Conservation (phyloP, 768 basidiomycete species). For the Omphalotus guepiniiformis region DNA sequence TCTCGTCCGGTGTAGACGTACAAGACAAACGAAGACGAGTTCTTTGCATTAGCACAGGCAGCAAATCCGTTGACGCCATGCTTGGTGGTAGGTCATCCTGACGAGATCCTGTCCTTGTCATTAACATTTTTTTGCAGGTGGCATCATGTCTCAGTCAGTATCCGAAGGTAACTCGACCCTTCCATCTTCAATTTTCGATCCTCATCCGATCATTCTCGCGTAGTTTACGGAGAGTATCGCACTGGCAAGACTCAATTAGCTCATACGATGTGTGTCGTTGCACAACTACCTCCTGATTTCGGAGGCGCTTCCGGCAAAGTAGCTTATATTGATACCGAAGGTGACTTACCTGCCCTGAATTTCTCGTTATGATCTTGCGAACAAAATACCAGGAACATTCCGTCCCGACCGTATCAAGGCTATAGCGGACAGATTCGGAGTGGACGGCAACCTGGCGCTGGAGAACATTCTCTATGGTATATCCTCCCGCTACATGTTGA, state of each 20-base stretch:
- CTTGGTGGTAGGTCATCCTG: slow-evolving; percentile 70
- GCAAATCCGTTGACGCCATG: slow-evolving; percentile 85
- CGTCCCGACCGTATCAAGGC: slow-evolving; percentile 89
- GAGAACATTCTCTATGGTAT: slow-evolving; percentile 91
- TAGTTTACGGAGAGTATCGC: slow-evolving; percentile 94
- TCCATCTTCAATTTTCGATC: neutral
- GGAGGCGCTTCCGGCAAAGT: slow-evolving; percentile 93
- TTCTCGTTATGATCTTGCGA: slow-evolving; percentile 12
- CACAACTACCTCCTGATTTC: slow-evolving; percentile 85
- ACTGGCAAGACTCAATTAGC: slow-evolving; percentile 96
- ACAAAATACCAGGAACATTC: slow-evolving; percentile 66
- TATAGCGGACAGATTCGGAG: slow-evolving; percentile 90
- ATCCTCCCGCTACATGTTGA: neutral
- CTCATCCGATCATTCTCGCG: neutral
- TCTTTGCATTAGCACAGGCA: slow-evolving; percentile 83
- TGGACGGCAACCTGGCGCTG: slow-evolving; percentile 82
- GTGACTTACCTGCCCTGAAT: slow-evolving; percentile 24
- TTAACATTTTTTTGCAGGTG: slow-evolving; percentile 45
- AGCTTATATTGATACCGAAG: slow-evolving; percentile 91
- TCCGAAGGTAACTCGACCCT: slow-evolving; percentile 61
- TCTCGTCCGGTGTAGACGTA: slow-evolving; percentile 89
- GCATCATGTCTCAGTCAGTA: slow-evolving; percentile 89
- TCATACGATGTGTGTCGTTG: slow-evolving; percentile 89
- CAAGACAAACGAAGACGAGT: slow-evolving; percentile 82
- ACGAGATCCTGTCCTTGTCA: neutral